Evolutionary conservation across 169 alveolate species (phyloP), one percentile per base, ranked within the genome.

Genomic region (Nephromyces sp.): DNA sequence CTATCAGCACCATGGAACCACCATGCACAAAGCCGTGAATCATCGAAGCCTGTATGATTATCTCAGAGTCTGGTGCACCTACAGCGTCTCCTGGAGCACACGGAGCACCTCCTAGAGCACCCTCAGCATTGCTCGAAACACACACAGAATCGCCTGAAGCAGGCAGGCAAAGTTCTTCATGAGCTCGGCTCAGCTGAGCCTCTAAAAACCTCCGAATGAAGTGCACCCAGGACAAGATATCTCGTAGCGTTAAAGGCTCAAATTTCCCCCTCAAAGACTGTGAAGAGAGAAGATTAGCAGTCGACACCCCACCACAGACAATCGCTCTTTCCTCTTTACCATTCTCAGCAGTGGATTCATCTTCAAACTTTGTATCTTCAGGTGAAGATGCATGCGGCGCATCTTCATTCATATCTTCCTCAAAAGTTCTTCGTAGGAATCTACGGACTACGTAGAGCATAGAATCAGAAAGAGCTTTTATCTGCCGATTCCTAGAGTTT

Each of bases 181-280:
- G 0, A 57, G 66, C 33, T 5, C 66, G 32, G 24, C 65, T 0
- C 31, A 52, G 74, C 3, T 24, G 3, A 21, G 68, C 25, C 28
- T 64, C 78, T 2, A 68, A 74, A 4, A 62, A 62, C 21, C 70
- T 64, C 22, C 75, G 62, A 4, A 78, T 61, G 22, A 78, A 78
- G 52, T 68, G 74, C 53, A 72, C 32, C 75, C 85, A 78, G 52
- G 77, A 35, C 1, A 78, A n/a, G 30, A 75, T 79, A 2, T 78
- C 85, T 22, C 91, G 84, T 30, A 82, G 77, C 66, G 87, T 76
- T 51, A 82, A 70, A 22, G 85, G 85, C 34, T 71, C 80, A 79
- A 64, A 78, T 0, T n/a, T n/a, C n/a, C n/a, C n/a, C n/a, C n/a
- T n/a, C n/a, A n/a, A n/a, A n/a, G n/a, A n/a, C n/a, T n/a, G n/a